phyloP scores from a whole-genome alignment of 2,329 filamentous ascomycete genomes.

The Ambrosiella cleistominuta region DNA sequence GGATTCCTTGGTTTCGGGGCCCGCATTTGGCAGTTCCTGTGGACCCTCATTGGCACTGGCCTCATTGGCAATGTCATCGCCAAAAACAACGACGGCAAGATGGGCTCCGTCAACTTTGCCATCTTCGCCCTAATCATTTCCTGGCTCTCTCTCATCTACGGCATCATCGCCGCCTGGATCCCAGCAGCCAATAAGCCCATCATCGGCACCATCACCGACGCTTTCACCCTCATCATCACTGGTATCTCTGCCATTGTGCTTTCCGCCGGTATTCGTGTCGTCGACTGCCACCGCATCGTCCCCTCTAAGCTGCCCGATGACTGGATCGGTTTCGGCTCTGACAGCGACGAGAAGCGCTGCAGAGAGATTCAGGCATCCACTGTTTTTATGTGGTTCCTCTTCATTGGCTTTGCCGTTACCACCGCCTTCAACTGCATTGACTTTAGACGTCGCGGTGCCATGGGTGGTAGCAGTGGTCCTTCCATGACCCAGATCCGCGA shows the following conservation, averaged over 20 bases:
- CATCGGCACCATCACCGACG: slow-evolving; percentile 38
- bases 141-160: slow-evolving; percentile 48
- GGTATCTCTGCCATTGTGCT: slow-evolving; percentile 55
- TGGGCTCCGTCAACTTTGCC: slow-evolving; percentile 40
- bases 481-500: slow-evolving; percentile 41
- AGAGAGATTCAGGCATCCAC: slow-evolving; percentile 57
- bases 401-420: slow-evolving; percentile 39
- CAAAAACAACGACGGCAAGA: slow-evolving; percentile 28
- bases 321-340: slow-evolving; percentile 46
- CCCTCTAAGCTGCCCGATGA: slow-evolving; percentile 21
- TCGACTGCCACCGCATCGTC: slow-evolving; percentile 44
- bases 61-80: slow-evolving; percentile 42
- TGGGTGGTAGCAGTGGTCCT: slow-evolving; percentile 28
- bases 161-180: slow-evolving; percentile 38
- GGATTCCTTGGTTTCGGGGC: slow-evolving; percentile 26
- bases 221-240: slow-evolving; percentile 45
- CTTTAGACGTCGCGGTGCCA: slow-evolving; percentile 29
- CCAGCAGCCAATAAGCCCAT: slow-evolving; percentile 34
- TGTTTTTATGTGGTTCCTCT: slow-evolving; percentile 68
- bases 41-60: slow-evolving; percentile 34
- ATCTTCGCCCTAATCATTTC: slow-evolving; percentile 53
- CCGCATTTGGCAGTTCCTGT: slow-evolving; percentile 32
- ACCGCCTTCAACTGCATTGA: slow-evolving; percentile 37
- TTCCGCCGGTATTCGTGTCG: slow-evolving; percentile 48
- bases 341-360: slow-evolving; percentile 45